Conservation (phyloP, 2,329 filamentous ascomycete species). For the Hypoxylon sp. region DNA sequence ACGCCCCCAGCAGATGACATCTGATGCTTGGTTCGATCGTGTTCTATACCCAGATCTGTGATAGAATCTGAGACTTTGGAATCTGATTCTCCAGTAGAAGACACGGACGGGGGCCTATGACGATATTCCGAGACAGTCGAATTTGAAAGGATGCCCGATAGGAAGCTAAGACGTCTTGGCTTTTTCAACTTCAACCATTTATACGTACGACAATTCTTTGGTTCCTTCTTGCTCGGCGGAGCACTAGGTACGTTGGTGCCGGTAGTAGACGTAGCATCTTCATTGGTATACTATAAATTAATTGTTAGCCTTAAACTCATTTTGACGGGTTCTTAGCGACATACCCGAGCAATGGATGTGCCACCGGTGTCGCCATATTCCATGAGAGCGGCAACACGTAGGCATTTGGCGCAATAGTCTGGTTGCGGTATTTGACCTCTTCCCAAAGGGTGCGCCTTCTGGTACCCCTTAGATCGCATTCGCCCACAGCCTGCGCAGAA, state of each 20-base stretch:
- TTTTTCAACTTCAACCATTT: constrained; percentile 32
- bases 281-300: constrained; percentile 15
- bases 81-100: constrained; percentile 39
- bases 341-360: constrained; percentile 12
- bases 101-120: constrained; percentile 13
- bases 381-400: constrained; percentile 34
- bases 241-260: constrained; percentile 28
- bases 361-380: constrained; percentile 20
- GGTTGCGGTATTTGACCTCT: constrained; percentile 48
- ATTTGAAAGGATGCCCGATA: constrained; percentile 36
- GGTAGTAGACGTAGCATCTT: not conserved
- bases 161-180: constrained; percentile 23
- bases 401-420: constrained; percentile 47
- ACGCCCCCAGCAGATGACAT: constrained; percentile 1
- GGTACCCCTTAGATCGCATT: constrained; percentile 46
- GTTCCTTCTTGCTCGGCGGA: constrained; percentile 6
- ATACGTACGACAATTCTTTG: constrained; percentile 20
- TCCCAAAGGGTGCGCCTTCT: constrained; percentile 46
- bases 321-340: not conserved
- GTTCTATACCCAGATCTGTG: not conserved
- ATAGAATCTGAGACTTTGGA: constrained; percentile 35
- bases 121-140: not conserved
- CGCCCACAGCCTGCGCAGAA: constrained; percentile 50
- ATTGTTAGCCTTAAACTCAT: constrained; percentile 17
- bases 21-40: not conserved